These are phyloP conservation scores for Pisolithus microcarpus DNA, from an alignment of 768 basidiomycete genomes.

Conservation along the genomic window DNA sequence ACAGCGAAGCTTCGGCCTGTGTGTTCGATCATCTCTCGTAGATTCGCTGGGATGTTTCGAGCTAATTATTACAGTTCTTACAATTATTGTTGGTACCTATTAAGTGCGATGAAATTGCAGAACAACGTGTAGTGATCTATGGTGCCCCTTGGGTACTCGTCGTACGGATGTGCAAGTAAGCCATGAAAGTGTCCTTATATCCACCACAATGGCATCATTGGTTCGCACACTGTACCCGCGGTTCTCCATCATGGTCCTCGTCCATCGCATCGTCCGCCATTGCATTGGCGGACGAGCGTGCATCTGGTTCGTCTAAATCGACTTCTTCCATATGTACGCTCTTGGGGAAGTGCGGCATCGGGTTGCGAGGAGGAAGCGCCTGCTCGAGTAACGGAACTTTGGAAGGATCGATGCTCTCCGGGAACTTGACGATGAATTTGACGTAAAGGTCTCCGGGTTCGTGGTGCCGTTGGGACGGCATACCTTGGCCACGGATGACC, in stretches of 20 bases:
- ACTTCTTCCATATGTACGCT: constrained; percentile 75
- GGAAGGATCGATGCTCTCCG: constrained; percentile 64
- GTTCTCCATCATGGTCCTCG: constrained; percentile 79
- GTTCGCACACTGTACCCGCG: constrained; percentile 93
- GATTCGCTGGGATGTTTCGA: constrained; percentile 23
- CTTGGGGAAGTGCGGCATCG: constrained; percentile 62
- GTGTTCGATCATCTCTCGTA: constrained; percentile 1
- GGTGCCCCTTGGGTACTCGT: neutral
- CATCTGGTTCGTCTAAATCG: constrained; percentile 70
- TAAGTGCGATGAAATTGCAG: constrained; percentile 25
- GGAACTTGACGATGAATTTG: constrained; percentile 83
- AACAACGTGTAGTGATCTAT: constrained; percentile 25
- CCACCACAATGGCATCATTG: constrained; percentile 42
- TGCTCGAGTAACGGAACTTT: constrained; percentile 69
- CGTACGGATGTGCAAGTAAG: neutral
- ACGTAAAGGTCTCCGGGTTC: constrained; percentile 92
- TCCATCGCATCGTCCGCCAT: constrained; percentile 82
- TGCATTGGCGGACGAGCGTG: constrained; percentile 38
- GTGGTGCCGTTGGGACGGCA: constrained; percentile 98
- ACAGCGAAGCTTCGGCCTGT: neutral
- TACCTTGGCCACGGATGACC: constrained; percentile 90
- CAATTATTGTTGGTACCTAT: constrained; percentile 12
- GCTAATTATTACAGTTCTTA: constrained; percentile 3
- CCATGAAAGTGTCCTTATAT: constrained; percentile 9
- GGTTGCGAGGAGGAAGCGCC: constrained; percentile 74